These are phyloP conservation scores for Hypoxylon crocopeplum DNA, from an alignment of 495 filamentous ascomycete genomes.

Conservation along the genomic window DNA sequence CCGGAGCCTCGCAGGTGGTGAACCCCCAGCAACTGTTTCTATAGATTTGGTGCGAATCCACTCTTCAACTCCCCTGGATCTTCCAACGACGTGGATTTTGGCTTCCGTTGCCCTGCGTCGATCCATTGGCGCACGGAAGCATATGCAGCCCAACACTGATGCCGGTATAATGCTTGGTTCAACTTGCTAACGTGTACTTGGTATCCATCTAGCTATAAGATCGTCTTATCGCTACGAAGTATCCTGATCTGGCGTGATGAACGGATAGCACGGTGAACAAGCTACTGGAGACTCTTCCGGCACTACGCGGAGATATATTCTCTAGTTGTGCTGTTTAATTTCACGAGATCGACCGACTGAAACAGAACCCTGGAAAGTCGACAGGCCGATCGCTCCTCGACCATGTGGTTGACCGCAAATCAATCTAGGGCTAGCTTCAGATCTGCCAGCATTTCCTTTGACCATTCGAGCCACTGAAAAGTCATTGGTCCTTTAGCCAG, in stretches of 20 bases:
- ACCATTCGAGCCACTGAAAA: slow-evolving; percentile 18
- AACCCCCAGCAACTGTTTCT: slow-evolving; percentile 21
- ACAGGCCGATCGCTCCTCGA: slow-evolving; percentile 25
- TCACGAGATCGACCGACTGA: slow-evolving; percentile 23
- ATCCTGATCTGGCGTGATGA: slow-evolving; percentile 11
- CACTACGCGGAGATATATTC: neutral
- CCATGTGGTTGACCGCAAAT: slow-evolving; percentile 40
- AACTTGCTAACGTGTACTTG: neutral
- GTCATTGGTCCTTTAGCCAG: slow-evolving; percentile 16
- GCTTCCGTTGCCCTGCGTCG: slow-evolving; percentile 35
- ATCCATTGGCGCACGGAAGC: slow-evolving; percentile 36
- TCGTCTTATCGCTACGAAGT: slow-evolving; percentile 24
- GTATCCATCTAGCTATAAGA: slow-evolving; percentile 2
- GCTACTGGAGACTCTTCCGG: too few species aligned
- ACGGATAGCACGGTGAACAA: slow-evolving; percentile 13
- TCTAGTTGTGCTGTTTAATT: neutral
- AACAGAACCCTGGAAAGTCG: slow-evolving; percentile 36
- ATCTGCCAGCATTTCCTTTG: slow-evolving; percentile 30
- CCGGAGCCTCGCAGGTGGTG: slow-evolving; percentile 38
- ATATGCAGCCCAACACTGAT: slow-evolving; percentile 28
- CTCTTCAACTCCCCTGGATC: slow-evolving; percentile 19
- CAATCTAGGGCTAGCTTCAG: slow-evolving; percentile 36
- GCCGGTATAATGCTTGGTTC: slow-evolving; percentile 15
- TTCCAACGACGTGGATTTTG: slow-evolving; percentile 42
- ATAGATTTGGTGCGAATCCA: slow-evolving; percentile 20